These are phyloP conservation scores for Cercospora beticola DNA, from an alignment of 2,329 filamentous ascomycete genomes.

Conservation along the genomic window DNA sequence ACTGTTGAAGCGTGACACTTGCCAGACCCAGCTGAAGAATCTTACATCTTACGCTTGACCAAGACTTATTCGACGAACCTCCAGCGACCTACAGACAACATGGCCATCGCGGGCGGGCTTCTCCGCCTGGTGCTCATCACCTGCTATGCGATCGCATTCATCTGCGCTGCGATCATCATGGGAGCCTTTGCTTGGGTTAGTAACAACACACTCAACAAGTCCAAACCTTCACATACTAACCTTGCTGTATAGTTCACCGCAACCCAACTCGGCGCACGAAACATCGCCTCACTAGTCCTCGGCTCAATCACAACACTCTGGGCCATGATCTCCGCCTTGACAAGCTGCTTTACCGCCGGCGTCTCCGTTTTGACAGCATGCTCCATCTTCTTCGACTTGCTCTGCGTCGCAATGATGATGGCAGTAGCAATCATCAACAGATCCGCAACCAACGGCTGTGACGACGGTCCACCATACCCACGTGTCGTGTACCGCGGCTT, in stretches of 20 bases:
- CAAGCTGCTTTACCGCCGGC: slow-evolving; percentile 16
- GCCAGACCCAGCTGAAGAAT: neutral
- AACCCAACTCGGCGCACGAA: neutral
- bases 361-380: slow-evolving; percentile 5
- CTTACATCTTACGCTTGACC: neutral
- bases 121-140: slow-evolving; percentile 16
- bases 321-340: slow-evolving; percentile 3
- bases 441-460: slow-evolving; percentile 2
- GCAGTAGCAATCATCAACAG: slow-evolving; percentile 18
- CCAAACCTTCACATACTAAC: neutral
- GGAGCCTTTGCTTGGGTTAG: slow-evolving; percentile 16
- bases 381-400: slow-evolving; percentile 12
- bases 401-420: slow-evolving; percentile 16
- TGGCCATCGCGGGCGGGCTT: slow-evolving; percentile 17
- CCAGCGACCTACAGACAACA: neutral
- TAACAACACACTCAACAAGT: neutral
- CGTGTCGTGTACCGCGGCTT: neutral
- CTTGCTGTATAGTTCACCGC: neutral
- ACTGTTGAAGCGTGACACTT: neutral
- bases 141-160: slow-evolving; percentile 15
- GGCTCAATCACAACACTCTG: slow-evolving; percentile 6
- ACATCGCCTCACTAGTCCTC: slow-evolving; percentile 13
- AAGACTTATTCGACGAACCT: neutral
- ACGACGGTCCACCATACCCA: neutral
- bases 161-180: slow-evolving; percentile 15